Evolutionary conservation across 139 green algal genomes (phyloP).

Genomic region (Marvania coccoides): DNA sequence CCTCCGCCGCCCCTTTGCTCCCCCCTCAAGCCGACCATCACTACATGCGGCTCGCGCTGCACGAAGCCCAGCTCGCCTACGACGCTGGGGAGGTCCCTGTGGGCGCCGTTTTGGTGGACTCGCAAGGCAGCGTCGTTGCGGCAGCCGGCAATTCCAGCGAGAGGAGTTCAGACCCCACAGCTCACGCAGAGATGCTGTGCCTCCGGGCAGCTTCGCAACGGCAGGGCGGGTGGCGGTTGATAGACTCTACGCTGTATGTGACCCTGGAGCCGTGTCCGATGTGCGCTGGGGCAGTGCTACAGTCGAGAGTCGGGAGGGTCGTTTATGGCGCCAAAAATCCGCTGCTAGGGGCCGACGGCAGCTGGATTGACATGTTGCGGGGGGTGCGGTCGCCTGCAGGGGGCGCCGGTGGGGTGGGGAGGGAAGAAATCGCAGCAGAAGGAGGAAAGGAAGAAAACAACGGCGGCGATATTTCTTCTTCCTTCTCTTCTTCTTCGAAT

Average conservation of each 20-base stretch:
- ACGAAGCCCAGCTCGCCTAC: slow-evolving; percentile 14
- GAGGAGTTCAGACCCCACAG: slow-evolving; percentile 46
- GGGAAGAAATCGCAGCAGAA: neutral
- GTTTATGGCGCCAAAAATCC: slow-evolving; percentile 83
- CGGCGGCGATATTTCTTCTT: neutral
- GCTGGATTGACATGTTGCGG: slow-evolving; percentile 71
- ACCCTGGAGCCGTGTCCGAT: slow-evolving; percentile 94
- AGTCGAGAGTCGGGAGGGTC: slow-evolving; percentile 62
- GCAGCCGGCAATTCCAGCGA: slow-evolving; percentile 56
- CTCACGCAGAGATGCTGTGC: slow-evolving; percentile 82
- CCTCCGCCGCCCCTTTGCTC: too few species aligned
- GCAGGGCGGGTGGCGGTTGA: slow-evolving; percentile 53
- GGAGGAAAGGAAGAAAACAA: neutral
- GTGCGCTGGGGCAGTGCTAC: slow-evolving; percentile 87
- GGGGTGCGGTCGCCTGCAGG: neutral
- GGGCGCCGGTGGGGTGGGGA: neutral
- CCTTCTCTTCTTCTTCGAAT: neutral
- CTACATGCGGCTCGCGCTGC: slow-evolving; percentile 28
- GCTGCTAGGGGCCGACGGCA: slow-evolving; percentile 73
- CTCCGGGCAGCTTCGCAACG: slow-evolving; percentile 41
- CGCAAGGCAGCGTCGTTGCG: slow-evolving; percentile 35
- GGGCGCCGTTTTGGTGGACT: slow-evolving; percentile 65
- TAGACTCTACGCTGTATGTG: slow-evolving; percentile 77
- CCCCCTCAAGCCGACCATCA: slow-evolving; percentile 1
- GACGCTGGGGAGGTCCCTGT: slow-evolving; percentile 70